A percentile compares a stretch with the other conserved stretches of the same genome.
Evolutionary conservation across 306 rosid genomes (phyloP).

Genomic region (Cicer cuneatum): DNA sequence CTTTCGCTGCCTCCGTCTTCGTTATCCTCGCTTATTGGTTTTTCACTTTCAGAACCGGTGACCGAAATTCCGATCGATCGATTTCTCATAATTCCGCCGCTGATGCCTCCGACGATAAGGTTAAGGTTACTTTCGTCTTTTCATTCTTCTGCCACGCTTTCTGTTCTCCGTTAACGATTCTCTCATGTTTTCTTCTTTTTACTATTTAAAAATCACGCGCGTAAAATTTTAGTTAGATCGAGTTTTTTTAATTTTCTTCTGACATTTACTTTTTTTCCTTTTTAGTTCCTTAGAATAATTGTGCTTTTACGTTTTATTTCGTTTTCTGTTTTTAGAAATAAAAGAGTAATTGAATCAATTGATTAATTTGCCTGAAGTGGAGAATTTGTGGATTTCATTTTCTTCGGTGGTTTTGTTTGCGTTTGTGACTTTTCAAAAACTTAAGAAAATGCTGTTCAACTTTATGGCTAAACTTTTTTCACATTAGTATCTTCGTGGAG

Average conservation of each 20-base stretch:
- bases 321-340: background rate
- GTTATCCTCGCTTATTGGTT: slow-evolving; percentile 69
- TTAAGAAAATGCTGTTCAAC: slow-evolving; percentile 17
- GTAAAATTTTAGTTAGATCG: background rate
- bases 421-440: slow-evolving; percentile 3
- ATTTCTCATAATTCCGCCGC: slow-evolving; percentile 52
- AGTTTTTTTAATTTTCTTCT: background rate
- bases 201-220: slow-evolving; percentile 13
- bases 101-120: slow-evolving; percentile 55
- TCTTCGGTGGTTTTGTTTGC: background rate
- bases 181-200: background rate
- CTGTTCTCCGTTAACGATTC: background rate
- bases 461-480: slow-evolving; percentile 24
- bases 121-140: slow-evolving; percentile 58
- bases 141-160: background rate
- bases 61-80: slow-evolving; percentile 54
- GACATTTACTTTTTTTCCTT: background rate
- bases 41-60: slow-evolving; percentile 56
- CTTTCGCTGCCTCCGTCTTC: slow-evolving; percentile 73
- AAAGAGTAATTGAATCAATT: background rate
- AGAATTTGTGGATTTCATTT: slow-evolving; percentile 22
- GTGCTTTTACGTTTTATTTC: background rate
- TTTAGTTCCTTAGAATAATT: slow-evolving; percentile 16
- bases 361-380: slow-evolving; percentile 12
- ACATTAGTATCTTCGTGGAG: slow-evolving; percentile 45